phyloP scores from a whole-genome alignment of 192 early-diverging fungal genomes.

The Coemansia sp. region DNA sequence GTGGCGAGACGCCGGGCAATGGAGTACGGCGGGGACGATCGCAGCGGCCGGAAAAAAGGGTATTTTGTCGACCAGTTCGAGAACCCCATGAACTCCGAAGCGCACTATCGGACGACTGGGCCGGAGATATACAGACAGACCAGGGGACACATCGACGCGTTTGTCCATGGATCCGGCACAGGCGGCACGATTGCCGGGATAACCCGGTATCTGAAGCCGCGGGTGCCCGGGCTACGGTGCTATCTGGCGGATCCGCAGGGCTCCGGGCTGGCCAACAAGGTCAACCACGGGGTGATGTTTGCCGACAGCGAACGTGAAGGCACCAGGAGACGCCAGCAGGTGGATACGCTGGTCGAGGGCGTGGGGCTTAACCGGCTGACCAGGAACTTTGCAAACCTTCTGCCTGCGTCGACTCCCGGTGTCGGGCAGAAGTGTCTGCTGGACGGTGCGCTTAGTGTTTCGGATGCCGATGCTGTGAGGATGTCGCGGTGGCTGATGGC shows the following conservation, averaged over 20 bases:
- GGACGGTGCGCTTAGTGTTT: slow-evolving; percentile 80
- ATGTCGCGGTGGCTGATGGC: slow-evolving; percentile 85
- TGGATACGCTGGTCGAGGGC: slow-evolving; percentile 97
- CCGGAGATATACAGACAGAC: slow-evolving; percentile 76
- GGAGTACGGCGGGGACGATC: slow-evolving; percentile 50
- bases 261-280: slow-evolving; percentile 86
- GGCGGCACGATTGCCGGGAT: slow-evolving; percentile 94
- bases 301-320: slow-evolving; percentile 85
- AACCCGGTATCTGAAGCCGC: slow-evolving; percentile 74
- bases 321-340: slow-evolving; percentile 84
- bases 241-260: slow-evolving; percentile 91
- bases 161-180: slow-evolving; percentile 89
- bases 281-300: slow-evolving; percentile 92
- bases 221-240: slow-evolving; percentile 58
- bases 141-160: slow-evolving; percentile 66
- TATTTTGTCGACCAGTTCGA: slow-evolving; percentile 96
- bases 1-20: slow-evolving; percentile 73
- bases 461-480: slow-evolving; percentile 80
- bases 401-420: not conserved
- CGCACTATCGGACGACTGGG: slow-evolving; percentile 79
- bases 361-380: slow-evolving; percentile 94
- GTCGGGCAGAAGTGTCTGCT: slow-evolving; percentile 45
- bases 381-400: slow-evolving; percentile 65
- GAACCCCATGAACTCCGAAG: slow-evolving; percentile 77
- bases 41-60: slow-evolving; percentile 33